A percentile compares a stretch with the other conserved stretches of the same genome.
These are phyloP conservation scores for Allium fistulosum DNA, from an alignment of 106 monocot genomes.

Conservation along the genomic window DNA sequence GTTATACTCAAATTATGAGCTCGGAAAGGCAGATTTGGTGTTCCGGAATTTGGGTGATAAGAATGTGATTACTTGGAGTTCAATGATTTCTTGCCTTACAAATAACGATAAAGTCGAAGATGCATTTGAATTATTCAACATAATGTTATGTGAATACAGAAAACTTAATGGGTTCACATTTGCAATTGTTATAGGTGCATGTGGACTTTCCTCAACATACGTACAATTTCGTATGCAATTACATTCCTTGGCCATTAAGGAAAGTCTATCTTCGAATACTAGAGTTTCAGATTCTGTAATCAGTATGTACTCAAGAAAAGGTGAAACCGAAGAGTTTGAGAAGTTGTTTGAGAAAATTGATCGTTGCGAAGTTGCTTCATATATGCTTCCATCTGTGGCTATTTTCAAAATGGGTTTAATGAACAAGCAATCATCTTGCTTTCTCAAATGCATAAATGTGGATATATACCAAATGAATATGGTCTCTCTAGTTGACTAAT, in stretches of 20 bases:
- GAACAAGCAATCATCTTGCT: constrained; percentile 30
- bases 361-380: constrained; percentile 44
- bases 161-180: constrained; percentile 60
- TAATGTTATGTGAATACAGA: constrained; percentile 34
- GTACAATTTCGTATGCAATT: constrained; percentile 32
- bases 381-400: constrained; percentile 54
- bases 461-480: constrained; percentile 42
- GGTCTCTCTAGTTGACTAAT: constrained; percentile 48
- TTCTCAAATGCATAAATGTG: constrained; percentile 40
- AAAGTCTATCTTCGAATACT: constrained; percentile 19
- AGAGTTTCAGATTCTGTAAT: constrained; percentile 45
- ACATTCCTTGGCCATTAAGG: constrained; percentile 50
- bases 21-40: constrained; percentile 20
- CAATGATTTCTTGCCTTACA: constrained; percentile 55
- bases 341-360: constrained; percentile 19
- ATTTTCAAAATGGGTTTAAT: constrained; percentile 48
- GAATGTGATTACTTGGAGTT: constrained; percentile 73
- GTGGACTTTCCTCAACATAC: constrained; percentile 12
- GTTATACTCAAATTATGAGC: constrained; percentile 41
- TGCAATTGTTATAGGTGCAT: constrained; percentile 34
- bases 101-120: constrained; percentile 27
- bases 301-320: constrained; percentile 54
- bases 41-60: constrained; percentile 30
- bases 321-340: constrained; percentile 26
- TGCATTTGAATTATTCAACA: constrained; percentile 30